Evolutionary conservation across 306 rosid species (phyloP), one percentile per base, ranked within the genome.

Genomic region (Carpinus viminea): DNA sequence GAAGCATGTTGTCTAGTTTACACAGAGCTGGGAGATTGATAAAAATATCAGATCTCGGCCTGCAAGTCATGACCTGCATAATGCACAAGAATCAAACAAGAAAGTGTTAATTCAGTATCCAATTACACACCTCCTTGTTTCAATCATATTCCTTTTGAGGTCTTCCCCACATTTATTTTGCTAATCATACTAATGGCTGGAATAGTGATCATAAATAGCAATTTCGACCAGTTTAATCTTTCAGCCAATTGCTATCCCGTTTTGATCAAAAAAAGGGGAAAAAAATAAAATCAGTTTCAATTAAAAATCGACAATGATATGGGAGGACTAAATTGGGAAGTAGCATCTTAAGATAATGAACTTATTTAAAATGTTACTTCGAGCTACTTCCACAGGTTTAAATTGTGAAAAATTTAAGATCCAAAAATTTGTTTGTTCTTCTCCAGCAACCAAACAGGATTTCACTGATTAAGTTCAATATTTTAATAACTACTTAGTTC

Each of bases 61-160:
- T 88, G 80, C 88, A 86, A 59, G 89, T 88, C 91, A 88, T 88
- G 70, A 88, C 91, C 91, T 88, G 62, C 65, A 79, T 45, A 82
- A 47, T 60, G 52, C 55, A 54, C 57, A 78, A 59, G 20, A n/a
- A 53, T 21, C 16, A 68, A 72, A 50, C 68, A 77, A 73, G 54
- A 45, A 57, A 36, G 31, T 9, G 13, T 72, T 13, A 34, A 52
- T 16, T 53, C 34, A 68, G 16, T 38, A 51, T n/a, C 72, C 50
- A 68, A n/a, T 38, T 4, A 68, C 51, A 41, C 18, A 26, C 7
- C 50, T 45, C 43, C 28, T 28, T 62, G 11, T 62, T 62, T 15
- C 31, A 62, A 13, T 41, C 50, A 41, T 68, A 68, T 17, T 68
- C 28, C 16, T 68, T 68, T 41, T 41, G n/a, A 26, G 50, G 72